Percentiles rank a stretch among this genome's conserved stretches.
These are phyloP conservation scores for Pholiota adiposa DNA, from an alignment of 1,284 basidiomycete genomes.

Conservation along the genomic window DNA sequence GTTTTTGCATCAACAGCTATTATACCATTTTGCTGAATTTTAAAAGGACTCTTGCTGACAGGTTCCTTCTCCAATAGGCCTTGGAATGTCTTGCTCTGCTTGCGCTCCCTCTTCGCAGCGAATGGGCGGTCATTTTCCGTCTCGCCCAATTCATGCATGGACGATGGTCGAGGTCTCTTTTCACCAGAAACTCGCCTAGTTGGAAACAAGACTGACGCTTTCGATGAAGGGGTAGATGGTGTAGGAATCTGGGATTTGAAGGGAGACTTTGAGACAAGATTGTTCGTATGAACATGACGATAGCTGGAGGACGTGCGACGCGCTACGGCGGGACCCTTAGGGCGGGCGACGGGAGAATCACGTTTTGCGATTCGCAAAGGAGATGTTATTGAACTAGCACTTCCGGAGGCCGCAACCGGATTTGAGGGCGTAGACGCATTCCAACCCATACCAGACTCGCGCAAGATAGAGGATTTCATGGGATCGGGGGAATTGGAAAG, in stretches of 20 bases:
- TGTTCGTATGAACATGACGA: conserved; percentile 80
- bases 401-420: conserved; percentile 35
- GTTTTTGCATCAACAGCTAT: conserved; percentile 22
- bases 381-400: conserved; percentile 48
- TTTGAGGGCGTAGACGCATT: conserved; percentile 39
- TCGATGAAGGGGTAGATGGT: conserved; percentile 44
- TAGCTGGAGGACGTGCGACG: conserved; percentile 83
- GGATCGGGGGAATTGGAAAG: conserved; percentile 67
- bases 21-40: conserved; percentile 31
- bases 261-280: conserved; percentile 87
- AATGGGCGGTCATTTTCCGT: conserved; percentile 73
- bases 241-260: conserved; percentile 74
- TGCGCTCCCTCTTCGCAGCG: conserved; percentile 72
- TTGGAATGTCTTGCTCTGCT: conserved; percentile 77
- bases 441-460: conserved; percentile 64
- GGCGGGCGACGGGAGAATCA: conserved; percentile 43
- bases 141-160: conserved; percentile 70
- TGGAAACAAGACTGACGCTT: conserved; percentile 36
- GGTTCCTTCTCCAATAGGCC: conserved; percentile 76
- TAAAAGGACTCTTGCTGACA: conserved; percentile 89
- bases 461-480: conserved; percentile 62
- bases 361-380: conserved; percentile 77
- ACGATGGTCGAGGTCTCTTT: conserved; percentile 69
- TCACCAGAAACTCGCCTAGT: conserved; percentile 70
- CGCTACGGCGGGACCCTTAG: conserved; percentile 53